A percentile compares a stretch with the other conserved stretches of the same genome.
These are phyloP conservation scores for Pseudonitzschia pungens DNA, from an alignment of 108 stramenopile genomes.

Conservation along the genomic window DNA sequence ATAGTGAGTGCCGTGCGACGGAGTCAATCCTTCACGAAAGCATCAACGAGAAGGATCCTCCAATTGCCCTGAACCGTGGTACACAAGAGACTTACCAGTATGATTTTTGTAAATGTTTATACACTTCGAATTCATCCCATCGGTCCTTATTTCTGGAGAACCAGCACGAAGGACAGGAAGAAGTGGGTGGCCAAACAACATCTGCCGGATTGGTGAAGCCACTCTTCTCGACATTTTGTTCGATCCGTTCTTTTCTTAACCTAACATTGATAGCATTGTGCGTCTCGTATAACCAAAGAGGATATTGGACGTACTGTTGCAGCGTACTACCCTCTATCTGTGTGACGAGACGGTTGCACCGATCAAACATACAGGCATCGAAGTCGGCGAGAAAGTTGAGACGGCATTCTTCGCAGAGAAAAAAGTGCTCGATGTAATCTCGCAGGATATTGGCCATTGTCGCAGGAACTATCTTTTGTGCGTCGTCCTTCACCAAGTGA, in stretches of 20 bases:
- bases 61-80: background rate
- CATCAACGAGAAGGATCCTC: background rate
- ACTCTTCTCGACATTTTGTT: slow-evolving; percentile 19
- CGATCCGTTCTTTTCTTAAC: slow-evolving; percentile 31
- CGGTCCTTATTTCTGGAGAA: slow-evolving; percentile 40
- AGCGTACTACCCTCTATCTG: slow-evolving; percentile 12
- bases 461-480: slow-evolving; percentile 41
- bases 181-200: slow-evolving; percentile 49
- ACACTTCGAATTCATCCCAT: slow-evolving; percentile 45
- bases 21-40: background rate
- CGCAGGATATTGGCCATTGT: slow-evolving; percentile 49
- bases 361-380: slow-evolving; percentile 33
- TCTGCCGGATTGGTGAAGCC: slow-evolving; percentile 27
- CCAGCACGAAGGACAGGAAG: slow-evolving; percentile 49
- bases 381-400: slow-evolving; percentile 28
- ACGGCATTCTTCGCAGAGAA: slow-evolving; percentile 44
- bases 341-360: slow-evolving; percentile 36
- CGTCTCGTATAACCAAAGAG: slow-evolving; percentile 47
- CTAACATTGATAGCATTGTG: slow-evolving; percentile 47
- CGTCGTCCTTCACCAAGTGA: slow-evolving; percentile 43
- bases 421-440: slow-evolving; percentile 46
- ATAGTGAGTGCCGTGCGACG: background rate
- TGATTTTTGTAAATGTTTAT: slow-evolving; percentile 21
- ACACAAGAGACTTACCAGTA: slow-evolving; percentile 32
- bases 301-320: slow-evolving; percentile 38